These are phyloP conservation scores for Phytophthora litchii DNA, from an alignment of 352 stramenopile species.

Conservation along the genomic window DNA sequence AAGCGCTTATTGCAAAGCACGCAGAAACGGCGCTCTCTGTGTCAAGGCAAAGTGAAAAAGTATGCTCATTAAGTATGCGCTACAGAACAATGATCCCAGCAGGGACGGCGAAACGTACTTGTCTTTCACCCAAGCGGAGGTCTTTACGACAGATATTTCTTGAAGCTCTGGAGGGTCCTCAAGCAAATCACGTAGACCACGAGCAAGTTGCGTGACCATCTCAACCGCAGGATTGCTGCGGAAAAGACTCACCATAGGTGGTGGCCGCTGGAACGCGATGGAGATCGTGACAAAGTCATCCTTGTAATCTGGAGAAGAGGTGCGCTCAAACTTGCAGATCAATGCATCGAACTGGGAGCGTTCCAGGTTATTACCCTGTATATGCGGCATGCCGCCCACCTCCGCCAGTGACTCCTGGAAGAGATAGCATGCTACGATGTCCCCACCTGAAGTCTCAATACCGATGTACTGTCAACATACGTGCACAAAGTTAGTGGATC, in stretches of 20 bases:
- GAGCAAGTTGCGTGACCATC: constrained; percentile 84
- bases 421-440: constrained; percentile 85
- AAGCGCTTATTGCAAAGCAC: constrained; percentile 84
- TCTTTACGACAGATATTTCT: constrained; percentile 83
- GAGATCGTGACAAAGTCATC: constrained; percentile 85
- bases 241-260: constrained; percentile 82
- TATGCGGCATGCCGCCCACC: constrained; percentile 83
- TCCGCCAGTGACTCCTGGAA: constrained; percentile 88
- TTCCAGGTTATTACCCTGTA: constrained; percentile 77
- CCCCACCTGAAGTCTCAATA: constrained; percentile 72
- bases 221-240: constrained; percentile 83
- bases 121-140: constrained; percentile 85
- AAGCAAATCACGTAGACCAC: constrained; percentile 75
- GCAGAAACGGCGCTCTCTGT: constrained; percentile 78
- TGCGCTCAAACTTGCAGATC: constrained; percentile 87
- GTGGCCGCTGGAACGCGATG: constrained; percentile 84
- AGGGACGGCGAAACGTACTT: constrained; percentile 47
- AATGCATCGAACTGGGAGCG: constrained; percentile 85
- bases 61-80: constrained; percentile 14
- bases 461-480: constrained; percentile 69
- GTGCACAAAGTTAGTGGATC: constrained; percentile 32
- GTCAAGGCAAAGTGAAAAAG: constrained; percentile 18
- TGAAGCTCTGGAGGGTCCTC: constrained; percentile 80
- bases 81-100: neutral
- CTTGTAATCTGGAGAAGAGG: constrained; percentile 61